Evolutionary conservation across 257 asterid species (phyloP), one percentile per base, ranked within the genome.

Genomic region (Penstemon newberryi): DNA sequence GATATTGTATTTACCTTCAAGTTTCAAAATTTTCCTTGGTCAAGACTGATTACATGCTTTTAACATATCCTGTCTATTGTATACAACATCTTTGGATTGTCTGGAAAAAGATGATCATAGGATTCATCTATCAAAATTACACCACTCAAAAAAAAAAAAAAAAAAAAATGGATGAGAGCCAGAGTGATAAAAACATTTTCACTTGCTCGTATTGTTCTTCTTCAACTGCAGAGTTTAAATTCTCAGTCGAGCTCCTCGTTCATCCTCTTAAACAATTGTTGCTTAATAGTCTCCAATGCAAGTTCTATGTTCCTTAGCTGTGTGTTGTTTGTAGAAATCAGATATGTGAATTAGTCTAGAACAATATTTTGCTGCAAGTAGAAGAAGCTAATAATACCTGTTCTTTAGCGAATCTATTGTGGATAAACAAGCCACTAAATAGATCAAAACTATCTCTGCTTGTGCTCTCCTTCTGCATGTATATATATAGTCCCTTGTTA

Each of bases 401-500:
- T 66, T 82, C 74, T 77, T 74, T 76, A 59, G 97, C 91, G 44
- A 90, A 92, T 64, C 93, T 87, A 65, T 92, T 92, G 72, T 86
- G 86, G 51, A 86, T 73, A 69, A 74, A 89, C 73, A 92, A 69
- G 65, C 98, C 98, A 10, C 88, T 76, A 57, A 79, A 92, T 59
- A 90, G 89, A 84, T 92, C 97, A 73, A 86, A 85, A 68, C 96
- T 90, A 69, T 92, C 81, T 62, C 82, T 79, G 47, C 75, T 73
- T 12, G 87, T 53, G 79, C 86, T 89, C 73, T 86, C 97, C 81
- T 86, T 90, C 98, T 90, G 91, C 91, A 78, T 53, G 38, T n/a
- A 39, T 25, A 25, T 15, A 46, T 46, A 25, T 25, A 65, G 5
- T 47, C 44, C 52, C 47, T 11, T 41, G 38, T 75, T 58, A 75